Evolutionary conservation across 192 early-diverging fungal species (phyloP).

Genomic region (Funneliformis mosseae): DNA sequence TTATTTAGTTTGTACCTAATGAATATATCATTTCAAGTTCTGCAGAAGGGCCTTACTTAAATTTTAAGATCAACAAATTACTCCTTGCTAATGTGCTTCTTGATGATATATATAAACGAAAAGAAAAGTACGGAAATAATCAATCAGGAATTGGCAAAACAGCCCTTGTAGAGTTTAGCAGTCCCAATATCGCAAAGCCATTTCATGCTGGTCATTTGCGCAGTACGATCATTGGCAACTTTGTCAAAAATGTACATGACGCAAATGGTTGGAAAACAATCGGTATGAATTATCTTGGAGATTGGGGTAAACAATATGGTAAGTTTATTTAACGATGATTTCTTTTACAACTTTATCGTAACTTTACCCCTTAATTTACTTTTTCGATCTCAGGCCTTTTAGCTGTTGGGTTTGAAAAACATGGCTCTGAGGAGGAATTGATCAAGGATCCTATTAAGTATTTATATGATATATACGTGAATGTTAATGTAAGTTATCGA

Average conservation of each 20-base stretch:
- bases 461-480: slow-evolving; percentile 90
- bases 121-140: slow-evolving; percentile 67
- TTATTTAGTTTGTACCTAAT: slow-evolving; percentile 59
- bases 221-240: slow-evolving; percentile 96
- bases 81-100: slow-evolving; percentile 58
- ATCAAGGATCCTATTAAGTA: slow-evolving; percentile 84
- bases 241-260: slow-evolving; percentile 79
- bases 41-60: slow-evolving; percentile 72
- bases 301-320: slow-evolving; percentile 99
- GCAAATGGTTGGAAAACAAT: slow-evolving; percentile 91
- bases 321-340: slow-evolving; percentile 37
- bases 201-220: slow-evolving; percentile 99
- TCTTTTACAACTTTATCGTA: neutral
- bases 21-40: slow-evolving; percentile 53
- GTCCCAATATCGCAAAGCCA: slow-evolving; percentile 98
- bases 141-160: slow-evolving; percentile 70
- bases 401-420: slow-evolving; percentile 84
- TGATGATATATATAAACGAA: slow-evolving; percentile 52
- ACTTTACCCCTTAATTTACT: neutral
- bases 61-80: slow-evolving; percentile 69
- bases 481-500: slow-evolving; percentile 72
- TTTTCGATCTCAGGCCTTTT: slow-evolving; percentile 61
- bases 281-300: slow-evolving; percentile 96
- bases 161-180: slow-evolving; percentile 89
- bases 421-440: slow-evolving; percentile 81